These are phyloP conservation scores for Sorghum bicolor DNA, from an alignment of 176 grass and related monocot genomes.

Conservation along the genomic window DNA sequence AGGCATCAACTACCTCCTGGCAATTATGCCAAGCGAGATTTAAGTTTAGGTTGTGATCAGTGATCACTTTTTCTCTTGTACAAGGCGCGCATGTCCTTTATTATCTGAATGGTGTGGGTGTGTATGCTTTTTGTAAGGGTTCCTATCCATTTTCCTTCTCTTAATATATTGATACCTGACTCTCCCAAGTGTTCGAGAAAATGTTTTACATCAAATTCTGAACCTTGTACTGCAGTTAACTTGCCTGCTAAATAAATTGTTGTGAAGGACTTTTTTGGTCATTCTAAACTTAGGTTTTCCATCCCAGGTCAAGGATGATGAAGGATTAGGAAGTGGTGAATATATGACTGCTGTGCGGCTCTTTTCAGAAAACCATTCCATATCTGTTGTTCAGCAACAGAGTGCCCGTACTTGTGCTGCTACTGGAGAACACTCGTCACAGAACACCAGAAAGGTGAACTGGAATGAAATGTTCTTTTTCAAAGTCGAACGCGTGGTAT, in stretches of 20 bases:
- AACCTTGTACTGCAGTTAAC: not conserved
- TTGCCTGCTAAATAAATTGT: constrained; percentile 23
- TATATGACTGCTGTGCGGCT: constrained; percentile 69
- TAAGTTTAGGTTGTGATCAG: no score
- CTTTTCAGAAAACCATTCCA: constrained; percentile 39
- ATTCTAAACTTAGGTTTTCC: constrained; percentile 24
- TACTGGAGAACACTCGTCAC: constrained; percentile 37
- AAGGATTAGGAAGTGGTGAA: constrained; percentile 56
- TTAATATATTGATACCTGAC: not conserved
- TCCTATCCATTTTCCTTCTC: not conserved
- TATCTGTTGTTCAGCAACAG: constrained; percentile 65
- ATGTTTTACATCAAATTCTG: not conserved
- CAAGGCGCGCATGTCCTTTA: not conserved
- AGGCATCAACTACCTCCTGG: no score
- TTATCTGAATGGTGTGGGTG: not conserved
- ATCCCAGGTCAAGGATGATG: constrained; percentile 51
- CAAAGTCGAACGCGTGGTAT: constrained; percentile 75
- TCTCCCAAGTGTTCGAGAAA: not conserved
- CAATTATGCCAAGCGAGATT: no score
- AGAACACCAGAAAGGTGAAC: constrained; percentile 46
- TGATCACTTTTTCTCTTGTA: no score
- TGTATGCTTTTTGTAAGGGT: not conserved
- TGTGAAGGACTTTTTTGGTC: not conserved
- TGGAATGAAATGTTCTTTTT: constrained; percentile 99
- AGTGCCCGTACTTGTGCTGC: constrained; percentile 81